Conservation (phyloP, 2,329 filamentous ascomycete species). For the Fusarium euwallaceae region DNA sequence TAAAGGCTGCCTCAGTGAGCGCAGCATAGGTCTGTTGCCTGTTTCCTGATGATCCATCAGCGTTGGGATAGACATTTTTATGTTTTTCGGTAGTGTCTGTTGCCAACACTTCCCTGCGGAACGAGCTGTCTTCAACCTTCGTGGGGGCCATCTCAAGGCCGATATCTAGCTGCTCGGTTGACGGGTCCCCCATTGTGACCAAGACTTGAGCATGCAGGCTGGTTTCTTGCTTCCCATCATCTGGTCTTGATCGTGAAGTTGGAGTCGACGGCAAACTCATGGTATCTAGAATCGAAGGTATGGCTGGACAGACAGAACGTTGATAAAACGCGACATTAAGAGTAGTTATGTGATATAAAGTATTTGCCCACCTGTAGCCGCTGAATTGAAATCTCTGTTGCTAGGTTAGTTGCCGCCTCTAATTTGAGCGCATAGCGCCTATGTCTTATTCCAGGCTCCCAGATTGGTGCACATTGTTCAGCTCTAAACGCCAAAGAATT, state of each 20-base stretch:
- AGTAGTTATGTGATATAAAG: neutral
- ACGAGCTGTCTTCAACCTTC: neutral
- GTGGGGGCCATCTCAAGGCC: neutral
- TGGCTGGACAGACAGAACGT: neutral
- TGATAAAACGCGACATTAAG: neutral
- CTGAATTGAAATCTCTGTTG: no score
- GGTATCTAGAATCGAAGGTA: neutral
- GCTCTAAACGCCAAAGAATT: neutral
- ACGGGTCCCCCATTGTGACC: neutral
- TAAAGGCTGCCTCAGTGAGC: neutral
- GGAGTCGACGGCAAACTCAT: neutral
- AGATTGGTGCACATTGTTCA: neutral
- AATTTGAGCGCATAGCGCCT: neutral
- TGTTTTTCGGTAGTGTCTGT: neutral
- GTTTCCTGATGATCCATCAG: neutral
- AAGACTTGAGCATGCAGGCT: neutral
- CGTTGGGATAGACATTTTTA: neutral
- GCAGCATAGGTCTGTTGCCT: neutral
- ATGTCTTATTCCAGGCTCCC: neutral
- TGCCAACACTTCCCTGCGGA: neutral
- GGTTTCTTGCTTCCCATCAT: neutral
- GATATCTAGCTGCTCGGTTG: neutral
- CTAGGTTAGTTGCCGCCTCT: neutral
- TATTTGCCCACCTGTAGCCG: neutral
- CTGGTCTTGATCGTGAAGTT: neutral